Base-by-base conservation (phyloP, 2,329 filamentous ascomycete genomes). In the Diaporthe sp. region DNA sequence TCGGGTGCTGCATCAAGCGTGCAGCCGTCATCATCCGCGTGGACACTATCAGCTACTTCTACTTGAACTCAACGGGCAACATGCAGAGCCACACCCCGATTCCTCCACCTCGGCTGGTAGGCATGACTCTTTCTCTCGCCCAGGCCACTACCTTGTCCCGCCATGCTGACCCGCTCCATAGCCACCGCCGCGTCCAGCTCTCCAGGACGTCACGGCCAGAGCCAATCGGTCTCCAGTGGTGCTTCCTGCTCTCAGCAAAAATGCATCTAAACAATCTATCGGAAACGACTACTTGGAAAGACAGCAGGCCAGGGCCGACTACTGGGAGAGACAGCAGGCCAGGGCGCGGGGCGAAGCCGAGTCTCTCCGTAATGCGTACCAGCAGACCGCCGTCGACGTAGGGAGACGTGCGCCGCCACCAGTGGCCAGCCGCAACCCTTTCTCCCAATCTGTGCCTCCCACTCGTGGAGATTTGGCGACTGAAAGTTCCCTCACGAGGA, bases 201-300 rank as follows among this genome's bases (percentile, higher is more conserved):
- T 78, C 74, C 80, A 83, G 83, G 31, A 80, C 75, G 61, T 81
- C 61, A 37, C 82, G 81, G 75, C 85, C 82, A 61, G 79, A 72
- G 79, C 84, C 83, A 47, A 79, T n/a, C 71, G 74, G 22, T 73
- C 70, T 61, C 82, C 77, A 6, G 79, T 74, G 25, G 76, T 58
- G 49, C 25, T 78, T 47, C 71, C 76, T 70, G 68, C 74, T 39
- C 42, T 78, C 12, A 28, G 5, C 8, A 71, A 71, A 4, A n/a
- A 17, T 28, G 3, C 22, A 20, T 17, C 55, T 42, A 49, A 15
- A 15, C 10, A 31, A 3, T 28, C 49, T 8, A 25, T 25, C 58
- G 47, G 31, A 1, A 25, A 31, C 12, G 58, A 28, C 4, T 13
- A 58, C 37, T 58, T 37, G 72, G 42, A n/a, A 17, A 53, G n/a